These are phyloP conservation scores for Neonectria neomacrospora DNA, from an alignment of 2,329 filamentous ascomycete genomes.

Conservation along the genomic window DNA sequence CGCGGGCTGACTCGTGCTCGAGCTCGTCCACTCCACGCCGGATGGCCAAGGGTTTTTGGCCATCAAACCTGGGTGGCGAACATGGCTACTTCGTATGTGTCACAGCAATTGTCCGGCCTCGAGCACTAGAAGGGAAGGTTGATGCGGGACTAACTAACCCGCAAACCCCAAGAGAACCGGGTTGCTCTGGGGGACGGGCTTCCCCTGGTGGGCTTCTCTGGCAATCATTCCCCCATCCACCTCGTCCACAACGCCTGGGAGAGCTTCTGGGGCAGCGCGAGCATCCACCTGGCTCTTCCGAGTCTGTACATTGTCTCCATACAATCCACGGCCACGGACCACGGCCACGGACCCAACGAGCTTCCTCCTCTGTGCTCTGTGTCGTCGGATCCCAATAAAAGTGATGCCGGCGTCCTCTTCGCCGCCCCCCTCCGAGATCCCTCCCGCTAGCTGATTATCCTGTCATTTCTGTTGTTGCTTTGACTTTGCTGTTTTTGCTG, in stretches of 20 bases:
- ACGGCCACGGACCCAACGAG: neutral
- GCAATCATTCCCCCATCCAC: too few relatives aligned
- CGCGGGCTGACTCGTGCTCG: conserved; percentile 22
- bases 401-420: conserved; percentile 25
- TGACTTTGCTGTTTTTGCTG: neutral
- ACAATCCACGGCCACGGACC: neutral
- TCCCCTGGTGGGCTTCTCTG: neutral
- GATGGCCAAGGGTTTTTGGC: too few relatives aligned
- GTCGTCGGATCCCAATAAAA: conserved; percentile 31
- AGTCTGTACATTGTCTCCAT: neutral
- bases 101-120: conserved; percentile 1
- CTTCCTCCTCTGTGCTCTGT: neutral
- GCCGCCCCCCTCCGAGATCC: conserved; percentile 36
- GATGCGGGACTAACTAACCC: conserved; percentile 10
- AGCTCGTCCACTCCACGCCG: too few relatives aligned
- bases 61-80: neutral
- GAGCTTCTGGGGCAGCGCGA: neutral
- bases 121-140: conserved; percentile 16
- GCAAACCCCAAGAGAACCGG: neutral
- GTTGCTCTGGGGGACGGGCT: conserved; percentile 14
- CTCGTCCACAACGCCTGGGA: neutral
- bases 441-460: neutral
- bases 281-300: neutral
- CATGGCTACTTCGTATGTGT: too few relatives aligned
- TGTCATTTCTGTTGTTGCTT: conserved; percentile 7